Percentiles rank a stretch among this genome's conserved stretches.
Evolutionary conservation across 345 rosid species (phyloP).

Genomic region (Citrus trifoliata): DNA sequence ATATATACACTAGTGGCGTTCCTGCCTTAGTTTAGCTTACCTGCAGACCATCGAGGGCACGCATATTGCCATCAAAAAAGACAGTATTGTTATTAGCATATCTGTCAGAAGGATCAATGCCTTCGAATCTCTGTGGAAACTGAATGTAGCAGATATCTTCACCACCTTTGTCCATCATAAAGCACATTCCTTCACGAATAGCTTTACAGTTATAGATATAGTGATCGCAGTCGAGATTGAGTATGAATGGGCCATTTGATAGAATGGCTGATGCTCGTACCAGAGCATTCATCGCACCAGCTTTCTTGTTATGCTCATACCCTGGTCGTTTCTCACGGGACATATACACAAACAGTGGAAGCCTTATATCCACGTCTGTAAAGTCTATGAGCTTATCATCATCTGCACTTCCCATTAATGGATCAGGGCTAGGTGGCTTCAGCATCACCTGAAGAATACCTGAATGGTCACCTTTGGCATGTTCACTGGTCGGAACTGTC

Average conservation of each 20-base stretch:
- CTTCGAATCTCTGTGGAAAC: conserved; percentile 95
- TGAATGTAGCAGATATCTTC: conserved; percentile 90
- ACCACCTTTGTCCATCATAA: conserved; percentile 96
- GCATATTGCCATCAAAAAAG: conserved; percentile 96
- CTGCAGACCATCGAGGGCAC: conserved; percentile 95
- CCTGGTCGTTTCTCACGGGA: conserved; percentile 93
- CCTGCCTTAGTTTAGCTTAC: conserved; percentile 16
- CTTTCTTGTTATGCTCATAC: conserved; percentile 96
- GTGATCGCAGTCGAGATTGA: conserved; percentile 96
- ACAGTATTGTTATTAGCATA: conserved; percentile 95
- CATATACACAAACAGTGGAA: conserved; percentile 88
- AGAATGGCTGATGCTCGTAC: conserved; percentile 83
- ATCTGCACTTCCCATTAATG: conserved; percentile 52
- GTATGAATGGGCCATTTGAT: conserved; percentile 94
- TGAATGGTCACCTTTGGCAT: conserved; percentile 91
- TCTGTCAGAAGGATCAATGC: conserved; percentile 94
- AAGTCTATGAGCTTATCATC: conserved; percentile 81
- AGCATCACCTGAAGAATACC: conserved; percentile 92
- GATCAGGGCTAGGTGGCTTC: conserved; percentile 85
- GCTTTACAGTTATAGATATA: conserved; percentile 87
- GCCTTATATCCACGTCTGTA: conserved; percentile 67
- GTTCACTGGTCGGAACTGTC: conserved; percentile 55
- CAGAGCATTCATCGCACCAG: conserved; percentile 93
- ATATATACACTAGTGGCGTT: neutral
- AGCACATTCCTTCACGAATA: conserved; percentile 92